Conservation (phyloP, 1,284 basidiomycete species). For the Spongiforma sp. region DNA sequence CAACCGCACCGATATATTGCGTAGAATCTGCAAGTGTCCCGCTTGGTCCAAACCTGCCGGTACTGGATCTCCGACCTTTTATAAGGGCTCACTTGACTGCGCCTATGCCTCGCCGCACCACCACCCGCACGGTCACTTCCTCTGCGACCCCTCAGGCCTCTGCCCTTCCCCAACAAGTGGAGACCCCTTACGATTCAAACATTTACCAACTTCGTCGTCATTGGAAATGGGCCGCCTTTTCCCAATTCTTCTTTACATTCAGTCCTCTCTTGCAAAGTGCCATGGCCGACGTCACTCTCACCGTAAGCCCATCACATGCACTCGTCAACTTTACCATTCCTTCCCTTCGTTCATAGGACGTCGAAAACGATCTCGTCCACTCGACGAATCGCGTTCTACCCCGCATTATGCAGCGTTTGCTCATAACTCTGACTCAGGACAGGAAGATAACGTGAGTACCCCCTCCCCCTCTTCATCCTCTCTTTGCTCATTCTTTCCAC, state of each 20-base stretch:
- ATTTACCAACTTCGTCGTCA: conserved; percentile 58
- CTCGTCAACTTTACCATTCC: conserved; percentile 12
- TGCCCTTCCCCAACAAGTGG: conserved; percentile 30
- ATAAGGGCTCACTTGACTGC: conserved; percentile 43
- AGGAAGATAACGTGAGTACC: conserved; percentile 73
- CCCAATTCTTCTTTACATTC: conserved; percentile 84
- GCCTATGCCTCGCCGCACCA: conserved; percentile 44
- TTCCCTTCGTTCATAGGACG: conserved; percentile 52
- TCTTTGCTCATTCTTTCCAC: conserved; percentile 20
- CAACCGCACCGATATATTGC: conserved; percentile 19
- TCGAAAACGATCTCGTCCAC: conserved; percentile 74
- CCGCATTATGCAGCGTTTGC: conserved; percentile 72
- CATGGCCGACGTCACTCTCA: conserved; percentile 65
- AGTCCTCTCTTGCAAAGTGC: conserved; percentile 65
- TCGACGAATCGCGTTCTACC: conserved; percentile 66
- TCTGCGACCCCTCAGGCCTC: conserved; percentile 32
- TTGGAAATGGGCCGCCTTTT: conserved; percentile 87
- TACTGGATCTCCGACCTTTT: conserved; percentile 44
- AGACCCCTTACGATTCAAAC: conserved; percentile 44
- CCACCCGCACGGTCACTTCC: conserved; percentile 31
- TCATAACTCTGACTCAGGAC: conserved; percentile 79
- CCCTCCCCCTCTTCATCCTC: conserved; percentile 14
- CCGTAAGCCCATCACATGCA: conserved; percentile 48
- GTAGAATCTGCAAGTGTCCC: conserved; percentile 22
- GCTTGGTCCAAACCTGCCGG: conserved; percentile 29